Evolutionary conservation across 345 rosid species (phyloP).

Genomic region (Erysimum cheiranthoides): DNA sequence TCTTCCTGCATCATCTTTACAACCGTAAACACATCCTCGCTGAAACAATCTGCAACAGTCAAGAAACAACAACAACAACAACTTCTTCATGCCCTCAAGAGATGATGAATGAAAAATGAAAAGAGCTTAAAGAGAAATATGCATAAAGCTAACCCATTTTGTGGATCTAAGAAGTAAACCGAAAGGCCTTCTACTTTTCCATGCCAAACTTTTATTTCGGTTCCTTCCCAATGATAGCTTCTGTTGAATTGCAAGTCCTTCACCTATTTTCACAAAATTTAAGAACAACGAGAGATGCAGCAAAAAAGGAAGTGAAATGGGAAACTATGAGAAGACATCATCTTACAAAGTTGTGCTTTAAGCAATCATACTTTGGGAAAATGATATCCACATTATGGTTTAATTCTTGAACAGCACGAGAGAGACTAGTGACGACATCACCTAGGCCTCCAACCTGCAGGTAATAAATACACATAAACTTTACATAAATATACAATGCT

Average conservation of each 20-base stretch:
- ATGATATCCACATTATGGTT: slow-evolving; percentile 86
- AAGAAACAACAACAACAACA: slow-evolving; percentile 27
- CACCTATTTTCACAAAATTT: slow-evolving; percentile 54
- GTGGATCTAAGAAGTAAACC: slow-evolving; percentile 91
- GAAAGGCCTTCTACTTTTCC: slow-evolving; percentile 94
- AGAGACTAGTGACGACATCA: slow-evolving; percentile 94
- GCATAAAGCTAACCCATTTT: slow-evolving; percentile 66
- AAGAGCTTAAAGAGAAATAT: slow-evolving; percentile 23
- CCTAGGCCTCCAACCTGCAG: slow-evolving; percentile 97
- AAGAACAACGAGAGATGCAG: slow-evolving; percentile 22
- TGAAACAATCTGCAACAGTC: slow-evolving; percentile 60
- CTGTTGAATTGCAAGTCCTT: slow-evolving; percentile 65
- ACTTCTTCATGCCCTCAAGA: slow-evolving; percentile 30
- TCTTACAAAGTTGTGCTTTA: slow-evolving; percentile 79
- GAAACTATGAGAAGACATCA: slow-evolving; percentile 21
- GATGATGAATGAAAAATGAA: slow-evolving; percentile 2
- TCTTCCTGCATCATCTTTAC: slow-evolving; percentile 80
- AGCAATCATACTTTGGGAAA: slow-evolving; percentile 90
- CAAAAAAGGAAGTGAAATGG: not conserved
- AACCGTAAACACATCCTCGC: slow-evolving; percentile 80
- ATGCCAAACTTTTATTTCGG: slow-evolving; percentile 88
- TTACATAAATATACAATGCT: slow-evolving; percentile 1
- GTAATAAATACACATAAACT: slow-evolving; percentile 24
- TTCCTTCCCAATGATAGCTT: slow-evolving; percentile 84
- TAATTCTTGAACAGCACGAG: slow-evolving; percentile 96